Evolutionary conservation across 2,329 filamentous ascomycete species (phyloP), one percentile per base, ranked within the genome.

Genomic region (Mycosphaerella sp.): DNA sequence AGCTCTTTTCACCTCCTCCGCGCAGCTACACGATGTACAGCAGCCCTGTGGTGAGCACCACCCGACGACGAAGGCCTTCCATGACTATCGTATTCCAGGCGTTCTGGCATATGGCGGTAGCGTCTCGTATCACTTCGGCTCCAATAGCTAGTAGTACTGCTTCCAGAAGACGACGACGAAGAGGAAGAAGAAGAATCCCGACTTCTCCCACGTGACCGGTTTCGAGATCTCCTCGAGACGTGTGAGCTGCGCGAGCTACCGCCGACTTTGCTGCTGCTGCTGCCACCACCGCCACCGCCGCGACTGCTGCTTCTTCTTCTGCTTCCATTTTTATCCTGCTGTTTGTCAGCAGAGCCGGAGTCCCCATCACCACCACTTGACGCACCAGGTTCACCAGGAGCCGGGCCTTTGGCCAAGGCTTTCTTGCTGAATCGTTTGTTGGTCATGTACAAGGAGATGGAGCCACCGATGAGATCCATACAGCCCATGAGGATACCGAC

Each of bases 391-490:
- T 51, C 49, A 35, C 49, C 49, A 34, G 41, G 41, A 13, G 41
- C 49, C 18, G 41, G 41, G 13, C 51, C 51, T 25, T 47, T 48
- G 18, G 45, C 49, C 21, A 52, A 49, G n/a, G 51, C 53, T 44
- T 50, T 55, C 41, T 54, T 50, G 43, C 51, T 54, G 40, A 54
- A 56, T 9, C 51, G 51, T 27, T 56, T 58, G 17, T 49, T 52
- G 3, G 56, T 56, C 56, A 58, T 58, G 42, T 53, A 58, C 2
- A 55, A 16, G 4, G 51, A 56, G 5, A 58, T 45, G 4, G 44
- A 46, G 1, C 56, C 56, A 10, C 56, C 53, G 12, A 56, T 53
- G 30, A 58, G 52, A 16, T 58, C 56, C 35, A 58, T 56, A 14
- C 48, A 52, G n/a, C 53, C 56, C n/a, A 58, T 48, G 14, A 54